Evolutionary conservation across 2,329 filamentous ascomycete species (phyloP).

Genomic region (Pyrenochaeta sp.): DNA sequence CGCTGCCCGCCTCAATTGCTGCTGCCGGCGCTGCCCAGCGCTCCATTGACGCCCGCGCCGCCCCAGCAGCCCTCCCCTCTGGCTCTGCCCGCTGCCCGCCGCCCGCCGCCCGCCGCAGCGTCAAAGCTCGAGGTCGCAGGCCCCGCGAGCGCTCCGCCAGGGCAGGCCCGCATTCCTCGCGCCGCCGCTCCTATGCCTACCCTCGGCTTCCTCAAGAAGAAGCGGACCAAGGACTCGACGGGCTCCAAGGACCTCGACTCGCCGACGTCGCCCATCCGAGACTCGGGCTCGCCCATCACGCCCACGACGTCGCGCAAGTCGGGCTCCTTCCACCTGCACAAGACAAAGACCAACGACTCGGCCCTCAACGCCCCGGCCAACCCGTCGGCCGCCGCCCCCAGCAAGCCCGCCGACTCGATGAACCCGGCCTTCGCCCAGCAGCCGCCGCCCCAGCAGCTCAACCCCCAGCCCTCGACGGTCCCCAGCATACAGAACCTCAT

Average conservation of each 20-base stretch:
- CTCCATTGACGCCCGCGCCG: constrained; percentile 16
- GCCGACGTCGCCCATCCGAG: constrained; percentile 71
- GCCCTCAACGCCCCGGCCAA: constrained; percentile 15
- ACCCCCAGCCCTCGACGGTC: constrained; percentile 62
- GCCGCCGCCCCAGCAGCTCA: constrained; percentile 37
- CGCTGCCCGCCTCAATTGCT: constrained; percentile 16
- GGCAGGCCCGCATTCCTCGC: constrained; percentile 27
- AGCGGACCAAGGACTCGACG: constrained; percentile 89
- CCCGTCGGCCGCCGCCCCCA: constrained; percentile 24
- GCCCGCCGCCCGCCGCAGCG: background rate
- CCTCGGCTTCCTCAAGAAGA: constrained; percentile 97
- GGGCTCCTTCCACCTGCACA: constrained; percentile 38
- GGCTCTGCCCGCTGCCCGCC: background rate
- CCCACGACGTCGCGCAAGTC: constrained; percentile 43
- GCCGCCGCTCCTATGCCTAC: constrained; percentile 76
- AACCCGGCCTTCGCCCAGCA: constrained; percentile 38
- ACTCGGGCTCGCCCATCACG: constrained; percentile 53
- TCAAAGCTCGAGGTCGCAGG: no score
- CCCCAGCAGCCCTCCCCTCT: constrained; percentile 5
- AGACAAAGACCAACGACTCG: constrained; percentile 41
- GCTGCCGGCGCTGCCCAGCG: constrained; percentile 6
- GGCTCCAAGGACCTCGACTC: constrained; percentile 67
- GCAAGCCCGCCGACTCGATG: constrained; percentile 52
- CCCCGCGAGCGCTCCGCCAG: constrained; percentile 19
- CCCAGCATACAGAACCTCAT: constrained; percentile 86